phyloP scores from a whole-genome alignment of 1,284 basidiomycete genomes.

The Ceratobasidium sp. region DNA sequence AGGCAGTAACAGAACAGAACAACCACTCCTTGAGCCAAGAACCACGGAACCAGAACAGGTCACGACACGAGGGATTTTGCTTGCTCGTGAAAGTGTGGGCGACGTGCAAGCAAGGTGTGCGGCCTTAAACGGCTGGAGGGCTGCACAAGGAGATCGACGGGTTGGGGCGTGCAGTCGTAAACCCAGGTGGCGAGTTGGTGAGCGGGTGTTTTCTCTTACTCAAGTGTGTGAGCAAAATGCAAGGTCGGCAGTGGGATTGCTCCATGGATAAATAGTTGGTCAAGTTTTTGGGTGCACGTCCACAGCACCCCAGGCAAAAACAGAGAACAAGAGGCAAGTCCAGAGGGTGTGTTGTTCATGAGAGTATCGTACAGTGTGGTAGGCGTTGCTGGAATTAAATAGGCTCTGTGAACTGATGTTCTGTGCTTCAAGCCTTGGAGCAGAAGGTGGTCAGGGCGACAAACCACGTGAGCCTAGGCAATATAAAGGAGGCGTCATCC shows the following conservation, averaged over 20 bases:
- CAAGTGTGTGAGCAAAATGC: no score
- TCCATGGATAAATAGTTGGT: conserved; percentile 9
- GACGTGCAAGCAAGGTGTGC: no score
- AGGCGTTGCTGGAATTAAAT: neutral
- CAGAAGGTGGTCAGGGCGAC: neutral
- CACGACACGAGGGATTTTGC: no score
- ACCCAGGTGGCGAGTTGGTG: no score
- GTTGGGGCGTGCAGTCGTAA: no score
- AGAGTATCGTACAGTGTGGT: neutral
- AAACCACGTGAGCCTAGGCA: neutral
- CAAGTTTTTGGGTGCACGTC: conserved; percentile 2
- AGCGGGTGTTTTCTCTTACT: no score
- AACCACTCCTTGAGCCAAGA: no score
- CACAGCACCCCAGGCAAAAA: neutral
- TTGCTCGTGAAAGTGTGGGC: no score
- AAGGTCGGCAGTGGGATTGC: neutral
- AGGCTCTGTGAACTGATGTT: neutral
- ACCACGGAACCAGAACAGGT: no score
- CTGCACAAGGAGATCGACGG: no score
- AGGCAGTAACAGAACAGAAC: no score
- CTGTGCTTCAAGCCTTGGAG: neutral
- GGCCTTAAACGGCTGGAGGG: no score
- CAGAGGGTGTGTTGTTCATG: conserved; percentile 4
- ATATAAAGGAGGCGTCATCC: neutral
- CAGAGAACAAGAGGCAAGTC: neutral